Percentiles rank a stretch among this genome's conserved stretches.
These are phyloP conservation scores for Crithidia acanthocephali DNA, from an alignment of 208 protist species.

Conservation along the genomic window DNA sequence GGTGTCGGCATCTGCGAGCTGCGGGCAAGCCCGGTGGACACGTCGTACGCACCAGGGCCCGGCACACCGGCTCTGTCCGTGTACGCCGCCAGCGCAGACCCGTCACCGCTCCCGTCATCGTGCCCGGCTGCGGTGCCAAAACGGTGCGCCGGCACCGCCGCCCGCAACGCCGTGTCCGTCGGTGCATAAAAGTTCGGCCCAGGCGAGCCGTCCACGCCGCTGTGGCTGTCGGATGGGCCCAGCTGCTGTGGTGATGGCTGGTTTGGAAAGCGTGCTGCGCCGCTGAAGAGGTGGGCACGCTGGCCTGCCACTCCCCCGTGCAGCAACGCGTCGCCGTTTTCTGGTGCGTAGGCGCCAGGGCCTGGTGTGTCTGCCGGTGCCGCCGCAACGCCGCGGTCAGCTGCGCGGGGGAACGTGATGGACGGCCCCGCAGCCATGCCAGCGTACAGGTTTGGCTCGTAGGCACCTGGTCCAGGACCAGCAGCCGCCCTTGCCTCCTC, in stretches of 20 bases:
- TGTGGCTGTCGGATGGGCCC: background rate
- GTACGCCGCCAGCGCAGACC: background rate
- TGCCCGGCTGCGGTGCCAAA: conserved; percentile 27
- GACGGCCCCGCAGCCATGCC: conserved; percentile 4
- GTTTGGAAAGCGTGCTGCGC: conserved; percentile 16
- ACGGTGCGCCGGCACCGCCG: conserved; percentile 11
- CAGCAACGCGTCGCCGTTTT: background rate
- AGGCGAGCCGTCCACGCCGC: background rate
- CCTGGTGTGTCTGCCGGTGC: conserved; percentile 20
- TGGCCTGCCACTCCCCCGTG: background rate
- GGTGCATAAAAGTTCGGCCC: conserved; percentile 30
- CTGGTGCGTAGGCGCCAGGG: conserved; percentile 25
- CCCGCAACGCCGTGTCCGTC: conserved; percentile 8
- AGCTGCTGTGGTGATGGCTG: background rate
- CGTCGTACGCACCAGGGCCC: conserved; percentile 68
- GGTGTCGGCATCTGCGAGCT: conserved; percentile 17
- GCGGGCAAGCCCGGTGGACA: background rate
- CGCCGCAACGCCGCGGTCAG: background rate
- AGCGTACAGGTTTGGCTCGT: conserved; percentile 24
- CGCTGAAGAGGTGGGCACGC: conserved; percentile 13
- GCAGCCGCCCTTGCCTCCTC: background rate
- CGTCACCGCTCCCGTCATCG: background rate
- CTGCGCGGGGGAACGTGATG: conserved; percentile 27
- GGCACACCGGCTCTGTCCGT: conserved; percentile 9
- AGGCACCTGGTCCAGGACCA: conserved; percentile 39